Evolutionary conservation across 805 yeast species (phyloP).

Genomic region (Starmerella geochares): DNA sequence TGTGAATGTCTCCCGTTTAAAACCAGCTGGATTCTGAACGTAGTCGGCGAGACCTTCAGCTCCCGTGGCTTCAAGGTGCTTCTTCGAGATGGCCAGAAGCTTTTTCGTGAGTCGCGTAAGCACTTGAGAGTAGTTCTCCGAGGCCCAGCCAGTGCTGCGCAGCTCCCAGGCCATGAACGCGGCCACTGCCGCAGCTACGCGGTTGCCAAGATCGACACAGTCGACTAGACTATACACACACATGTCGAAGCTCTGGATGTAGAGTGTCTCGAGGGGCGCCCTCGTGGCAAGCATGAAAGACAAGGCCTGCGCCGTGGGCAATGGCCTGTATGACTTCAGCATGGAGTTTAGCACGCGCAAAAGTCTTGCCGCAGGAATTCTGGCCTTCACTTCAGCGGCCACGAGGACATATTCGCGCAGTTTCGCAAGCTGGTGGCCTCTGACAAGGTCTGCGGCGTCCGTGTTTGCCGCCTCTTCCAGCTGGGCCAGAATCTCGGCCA

Average conservation of each 20-base stretch:
- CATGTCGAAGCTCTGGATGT: constrained; percentile 19
- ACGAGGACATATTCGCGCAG: constrained; percentile 10
- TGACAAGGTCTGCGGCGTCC: background rate
- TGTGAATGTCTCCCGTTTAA: constrained; percentile 28
- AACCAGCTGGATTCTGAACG: constrained; percentile 19
- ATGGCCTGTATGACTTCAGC: constrained; percentile 13
- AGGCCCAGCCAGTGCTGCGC: constrained; percentile 14
- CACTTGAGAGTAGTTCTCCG: constrained; percentile 15
- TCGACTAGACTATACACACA: constrained; percentile 20
- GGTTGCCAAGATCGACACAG: constrained; percentile 15
- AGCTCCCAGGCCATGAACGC: constrained; percentile 10
- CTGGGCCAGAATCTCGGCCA: constrained; percentile 1
- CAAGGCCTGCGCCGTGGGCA: constrained; percentile 3
- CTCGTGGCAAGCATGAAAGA: constrained; percentile 16
- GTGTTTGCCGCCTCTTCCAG: background rate
- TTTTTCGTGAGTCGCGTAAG: constrained; percentile 24
- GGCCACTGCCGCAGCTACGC: constrained; percentile 7
- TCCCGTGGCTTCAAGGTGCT: constrained; percentile 17
- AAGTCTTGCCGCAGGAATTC: constrained; percentile 16
- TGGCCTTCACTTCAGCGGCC: constrained; percentile 10
- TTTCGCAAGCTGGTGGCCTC: background rate
- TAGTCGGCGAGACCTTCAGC: constrained; percentile 31
- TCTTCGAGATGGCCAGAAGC: constrained; percentile 39
- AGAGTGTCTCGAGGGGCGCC: constrained; percentile 11
- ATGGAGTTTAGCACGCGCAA: background rate